phyloP scores from a whole-genome alignment of 345 rosid species.

The Eucalyptus marginata region DNA sequence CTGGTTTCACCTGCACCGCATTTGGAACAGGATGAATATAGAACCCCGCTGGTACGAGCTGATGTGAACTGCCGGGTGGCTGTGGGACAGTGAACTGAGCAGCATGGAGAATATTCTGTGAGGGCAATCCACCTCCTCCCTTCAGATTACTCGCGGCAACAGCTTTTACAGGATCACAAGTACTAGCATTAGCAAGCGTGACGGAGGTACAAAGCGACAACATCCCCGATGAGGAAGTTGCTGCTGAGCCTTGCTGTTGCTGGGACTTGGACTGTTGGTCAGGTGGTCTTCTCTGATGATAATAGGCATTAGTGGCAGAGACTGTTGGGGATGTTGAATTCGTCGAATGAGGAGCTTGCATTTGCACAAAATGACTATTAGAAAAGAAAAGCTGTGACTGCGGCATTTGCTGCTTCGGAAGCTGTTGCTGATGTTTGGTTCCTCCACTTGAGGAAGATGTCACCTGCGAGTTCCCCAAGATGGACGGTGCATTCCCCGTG shows the following conservation, averaged over 20 bases:
- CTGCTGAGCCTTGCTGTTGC: conserved; percentile 26
- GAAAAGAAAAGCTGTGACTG: conserved; percentile 49
- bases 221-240: conserved; percentile 40
- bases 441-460: conserved; percentile 30
- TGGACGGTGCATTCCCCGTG: conserved; percentile 51
- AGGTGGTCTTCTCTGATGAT: conserved; percentile 49
- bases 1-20: conserved; percentile 68
- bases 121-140: conserved; percentile 34
- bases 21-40: conserved; percentile 42
- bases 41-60: conserved; percentile 49
- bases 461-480: conserved; percentile 51
- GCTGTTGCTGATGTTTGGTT: conserved; percentile 55
- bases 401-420: conserved; percentile 45
- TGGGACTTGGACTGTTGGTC: conserved; percentile 40
- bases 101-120: conserved; percentile 30
- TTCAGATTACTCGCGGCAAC: conserved; percentile 49
- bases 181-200: conserved; percentile 12
- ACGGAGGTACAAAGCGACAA: conserved; percentile 40
- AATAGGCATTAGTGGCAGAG: conserved; percentile 32
- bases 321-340: conserved; percentile 15
- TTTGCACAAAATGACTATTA: conserved; percentile 27
- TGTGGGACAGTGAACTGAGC: conserved; percentile 35
- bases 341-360: conserved; percentile 39
- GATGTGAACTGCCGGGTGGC: conserved; percentile 51
- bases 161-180: conserved; percentile 72